A percentile compares a stretch with the other conserved stretches of the same genome.
Conservation (phyloP, 1,139 yeast genomes). For the Yamadazyma mexicana region DNA sequence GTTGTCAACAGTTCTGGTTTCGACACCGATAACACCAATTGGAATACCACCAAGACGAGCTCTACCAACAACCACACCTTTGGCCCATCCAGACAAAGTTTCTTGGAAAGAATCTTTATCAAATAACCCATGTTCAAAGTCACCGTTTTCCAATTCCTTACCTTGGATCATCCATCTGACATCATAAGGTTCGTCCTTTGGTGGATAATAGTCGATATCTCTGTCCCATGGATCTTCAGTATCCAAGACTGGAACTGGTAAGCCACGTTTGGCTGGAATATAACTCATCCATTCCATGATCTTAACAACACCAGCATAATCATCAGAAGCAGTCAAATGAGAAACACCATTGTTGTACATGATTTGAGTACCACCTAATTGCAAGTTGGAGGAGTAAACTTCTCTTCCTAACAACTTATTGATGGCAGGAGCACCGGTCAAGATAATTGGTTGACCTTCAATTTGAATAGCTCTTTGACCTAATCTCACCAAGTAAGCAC, state of each 20-base stretch:
- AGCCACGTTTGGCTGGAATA: slow-evolving; percentile 85
- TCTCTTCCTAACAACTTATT: slow-evolving; percentile 95
- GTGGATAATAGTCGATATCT: slow-evolving; percentile 79
- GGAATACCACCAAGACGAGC: slow-evolving; percentile 99
- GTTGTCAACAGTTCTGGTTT: slow-evolving; percentile 86
- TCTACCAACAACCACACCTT: slow-evolving; percentile 97
- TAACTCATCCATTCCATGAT: slow-evolving; percentile 96
- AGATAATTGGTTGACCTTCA: slow-evolving; percentile 96
- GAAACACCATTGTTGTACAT: slow-evolving; percentile 98
- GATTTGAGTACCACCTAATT: slow-evolving; percentile 98
- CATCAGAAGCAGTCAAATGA: slow-evolving; percentile 93
- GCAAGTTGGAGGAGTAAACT: slow-evolving; percentile 94
- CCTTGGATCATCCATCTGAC: slow-evolving; percentile 96
- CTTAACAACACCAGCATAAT: slow-evolving; percentile 93
- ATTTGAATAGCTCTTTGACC: slow-evolving; percentile 99
- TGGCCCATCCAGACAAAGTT: slow-evolving; percentile 98
- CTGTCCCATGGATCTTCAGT: slow-evolving; percentile 90
- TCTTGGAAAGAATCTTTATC: slow-evolving; percentile 94
- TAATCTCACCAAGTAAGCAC: slow-evolving; percentile 95
- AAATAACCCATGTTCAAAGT: slow-evolving; percentile 81
- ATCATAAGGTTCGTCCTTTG: slow-evolving; percentile 74
- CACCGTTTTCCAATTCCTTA: slow-evolving; percentile 62
- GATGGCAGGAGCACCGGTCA: slow-evolving; percentile 99
- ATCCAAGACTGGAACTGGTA: slow-evolving; percentile 89
- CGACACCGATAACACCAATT: slow-evolving; percentile 96